These are phyloP conservation scores for Pelargonium australe DNA, from an alignment of 441 rosid genomes.

Conservation along the genomic window DNA sequence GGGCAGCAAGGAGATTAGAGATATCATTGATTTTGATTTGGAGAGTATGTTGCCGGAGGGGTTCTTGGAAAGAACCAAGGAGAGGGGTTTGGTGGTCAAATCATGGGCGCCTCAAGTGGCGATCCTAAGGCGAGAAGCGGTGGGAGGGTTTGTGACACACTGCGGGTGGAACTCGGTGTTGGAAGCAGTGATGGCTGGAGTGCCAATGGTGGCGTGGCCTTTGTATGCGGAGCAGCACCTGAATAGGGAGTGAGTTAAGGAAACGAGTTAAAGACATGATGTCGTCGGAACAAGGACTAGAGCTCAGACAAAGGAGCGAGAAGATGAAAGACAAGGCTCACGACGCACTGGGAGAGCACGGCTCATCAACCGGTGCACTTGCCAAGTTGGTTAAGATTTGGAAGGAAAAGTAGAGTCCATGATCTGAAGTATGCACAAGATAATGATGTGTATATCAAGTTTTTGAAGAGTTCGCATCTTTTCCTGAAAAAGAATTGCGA, in stretches of 20 bases:
- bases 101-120: conserved; percentile 8
- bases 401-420: too few relatives aligned
- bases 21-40: background rate
- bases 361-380: background rate
- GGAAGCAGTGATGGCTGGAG: background rate
- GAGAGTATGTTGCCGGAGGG: background rate
- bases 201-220: conserved; percentile 9
- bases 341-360: background rate
- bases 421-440: too few relatives aligned
- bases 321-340: background rate
- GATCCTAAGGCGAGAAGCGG: background rate
- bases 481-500: too few relatives aligned
- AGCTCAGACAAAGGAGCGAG: background rate
- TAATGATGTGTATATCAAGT: too few relatives aligned
- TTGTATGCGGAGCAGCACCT: conserved; percentile 9
- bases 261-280: background rate
- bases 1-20: too few relatives aligned
- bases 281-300: background rate
- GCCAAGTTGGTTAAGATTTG: background rate
- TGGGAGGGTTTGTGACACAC: conserved; percentile 12
- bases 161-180: conserved; percentile 7
- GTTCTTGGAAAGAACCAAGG: conserved; percentile 7
- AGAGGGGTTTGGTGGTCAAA: conserved; percentile 4
- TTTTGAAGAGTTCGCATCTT: too few relatives aligned
- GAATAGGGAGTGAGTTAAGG: background rate